Conservation (phyloP, 164 flowering plant species). For the Vitis cinerea region DNA sequence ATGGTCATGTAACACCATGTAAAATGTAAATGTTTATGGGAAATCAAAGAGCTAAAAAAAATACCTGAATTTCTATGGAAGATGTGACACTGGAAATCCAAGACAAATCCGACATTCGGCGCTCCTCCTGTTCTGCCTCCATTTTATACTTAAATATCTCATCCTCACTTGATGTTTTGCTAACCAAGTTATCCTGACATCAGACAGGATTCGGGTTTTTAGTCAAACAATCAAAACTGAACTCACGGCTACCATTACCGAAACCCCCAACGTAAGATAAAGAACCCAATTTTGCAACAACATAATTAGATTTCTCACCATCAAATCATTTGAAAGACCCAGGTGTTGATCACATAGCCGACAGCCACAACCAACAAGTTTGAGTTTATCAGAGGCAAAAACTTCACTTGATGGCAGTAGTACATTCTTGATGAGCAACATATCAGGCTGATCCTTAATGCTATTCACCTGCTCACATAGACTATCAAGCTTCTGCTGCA, state of each 20-base stretch:
- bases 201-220: neutral
- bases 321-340: conserved; percentile 12
- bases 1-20: neutral
- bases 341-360: conserved; percentile 44
- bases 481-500: conserved; percentile 86
- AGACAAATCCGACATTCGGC: conserved; percentile 91
- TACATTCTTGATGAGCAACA: conserved; percentile 17
- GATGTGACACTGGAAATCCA: conserved; percentile 84
- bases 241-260: neutral
- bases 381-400: conserved; percentile 14
- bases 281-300: neutral
- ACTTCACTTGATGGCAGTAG: conserved; percentile 9
- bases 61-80: conserved; percentile 65
- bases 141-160: conserved; percentile 40
- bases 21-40: neutral
- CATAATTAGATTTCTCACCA: conserved; percentile 25
- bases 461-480: conserved; percentile 59
- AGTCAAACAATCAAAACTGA: neutral
- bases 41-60: neutral
- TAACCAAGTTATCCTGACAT: conserved; percentile 24
- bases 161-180: conserved; percentile 27
- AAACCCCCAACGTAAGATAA: neutral
- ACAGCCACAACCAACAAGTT: conserved; percentile 35
- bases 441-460: conserved; percentile 39
- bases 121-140: conserved; percentile 75